Percentiles rank a stretch among this genome's conserved stretches.
These are phyloP conservation scores for Pythium utonaiense DNA, from an alignment of 352 stramenopile species.

Conservation along the genomic window DNA sequence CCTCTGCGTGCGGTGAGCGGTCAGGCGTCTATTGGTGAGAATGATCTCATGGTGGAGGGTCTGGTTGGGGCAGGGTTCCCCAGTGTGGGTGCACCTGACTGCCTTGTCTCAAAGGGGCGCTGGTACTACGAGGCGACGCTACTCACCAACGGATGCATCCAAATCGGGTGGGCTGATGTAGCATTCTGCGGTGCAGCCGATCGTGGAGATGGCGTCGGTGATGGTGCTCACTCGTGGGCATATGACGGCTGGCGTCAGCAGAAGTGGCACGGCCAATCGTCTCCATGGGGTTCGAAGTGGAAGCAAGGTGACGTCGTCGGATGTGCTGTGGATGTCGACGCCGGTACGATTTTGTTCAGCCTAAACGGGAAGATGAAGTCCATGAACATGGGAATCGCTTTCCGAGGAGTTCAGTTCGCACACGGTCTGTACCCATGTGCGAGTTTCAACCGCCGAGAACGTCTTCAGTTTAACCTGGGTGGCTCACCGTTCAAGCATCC, in stretches of 20 bases:
- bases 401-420: constrained; percentile 77
- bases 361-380: constrained; percentile 90
- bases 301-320: constrained; percentile 91
- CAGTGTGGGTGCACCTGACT: constrained; percentile 79
- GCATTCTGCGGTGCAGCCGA: constrained; percentile 85
- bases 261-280: constrained; percentile 87
- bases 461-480: constrained; percentile 86
- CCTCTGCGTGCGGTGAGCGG: constrained; percentile 80
- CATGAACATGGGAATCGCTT: constrained; percentile 83
- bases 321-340: constrained; percentile 85
- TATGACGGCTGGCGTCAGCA: constrained; percentile 92
- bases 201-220: constrained; percentile 89
- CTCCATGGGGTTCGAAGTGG: constrained; percentile 88
- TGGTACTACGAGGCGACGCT: constrained; percentile 95
- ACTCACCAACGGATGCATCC: constrained; percentile 90
- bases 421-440: constrained; percentile 83
- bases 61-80: constrained; percentile 82
- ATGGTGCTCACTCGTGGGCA: constrained; percentile 90
- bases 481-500: constrained; percentile 73
- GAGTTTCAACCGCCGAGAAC: constrained; percentile 85
- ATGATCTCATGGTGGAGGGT: constrained; percentile 83
- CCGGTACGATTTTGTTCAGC: constrained; percentile 87
- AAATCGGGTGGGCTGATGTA: constrained; percentile 92
- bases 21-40: constrained; percentile 81
- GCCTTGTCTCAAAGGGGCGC: constrained; percentile 64